Base-by-base conservation (phyloP, 345 rosid genomes). In the Salix caprea region DNA sequence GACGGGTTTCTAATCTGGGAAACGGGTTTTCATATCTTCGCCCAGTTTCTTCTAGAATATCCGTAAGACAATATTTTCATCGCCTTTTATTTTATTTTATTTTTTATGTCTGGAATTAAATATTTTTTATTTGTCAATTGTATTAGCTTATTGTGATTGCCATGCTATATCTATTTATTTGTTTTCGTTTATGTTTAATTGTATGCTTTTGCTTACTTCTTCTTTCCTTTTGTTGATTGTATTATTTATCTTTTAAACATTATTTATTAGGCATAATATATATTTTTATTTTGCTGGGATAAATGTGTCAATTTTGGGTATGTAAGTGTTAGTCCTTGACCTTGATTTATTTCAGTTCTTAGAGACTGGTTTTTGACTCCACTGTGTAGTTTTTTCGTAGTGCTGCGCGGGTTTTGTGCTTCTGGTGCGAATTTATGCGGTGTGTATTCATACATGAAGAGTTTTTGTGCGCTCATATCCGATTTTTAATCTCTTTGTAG, bases 11-110 rank as follows among this genome's bases (percentile, higher is more conserved):
- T 67, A 56, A 67, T 77, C 30, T 56, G 13, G 23, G 62, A 30
- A 74, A 75, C 67, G 76, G 66, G 1, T 46, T 71, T 76, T 26
- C 39, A 65, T 28, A 65, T 74, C 56, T 19, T 65, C 80, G 14
- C 56, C 67, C 69, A 7, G 26, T 28, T 77, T 28, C 54, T 67
- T 76, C 77, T 73, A 34, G 79, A 83, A 81, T 60, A 23, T 82
- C 79, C 62, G 79, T 83, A 79, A 82, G 83, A 30, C 71, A 34
- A 34, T 1, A 54, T 24, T 30, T 23, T 7, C n/a, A 5, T 21
- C n/a, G 26, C 71, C 6, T 16, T 48, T 56, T 19, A 23, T 18
- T 72, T 42, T 12, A 56, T 15, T 52, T 36, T 18, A 40, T 40
- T 40, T 56, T 76, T 65, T 23, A 16, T 61, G 2, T 18, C 69